Evolutionary conservation across 768 basidiomycete species (phyloP), one percentile per base, ranked within the genome.

Genomic region (Dacryopinax spathularia): DNA sequence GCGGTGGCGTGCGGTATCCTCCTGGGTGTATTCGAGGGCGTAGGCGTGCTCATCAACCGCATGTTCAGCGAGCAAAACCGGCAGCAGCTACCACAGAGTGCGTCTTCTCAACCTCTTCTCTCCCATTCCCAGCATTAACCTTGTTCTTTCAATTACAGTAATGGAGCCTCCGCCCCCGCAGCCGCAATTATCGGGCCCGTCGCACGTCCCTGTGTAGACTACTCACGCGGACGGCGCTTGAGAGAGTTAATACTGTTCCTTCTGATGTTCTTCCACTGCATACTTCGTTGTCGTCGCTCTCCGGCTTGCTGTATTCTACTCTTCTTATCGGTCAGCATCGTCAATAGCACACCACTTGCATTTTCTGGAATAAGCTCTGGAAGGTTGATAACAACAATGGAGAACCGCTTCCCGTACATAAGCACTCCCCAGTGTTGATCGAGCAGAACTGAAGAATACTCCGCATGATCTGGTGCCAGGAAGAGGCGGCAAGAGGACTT

Each of bases 1-100:
- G 95, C 95, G 18, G 81, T 99, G 48, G 89, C 90, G 16, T 98
- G 96, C 72, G 95, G 94, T 72, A 94, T 99, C 65, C 79, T 99
- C 27, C 82, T 99, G 27, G 94, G 95, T 68, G 89, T 92, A 13
- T 90, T 93, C 71, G 89, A 91, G 75, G 94, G 94, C 70, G 92
- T 97, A 22, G 95, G 95, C 68, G 94, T 98, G 7, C 79, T 98
- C 27, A 78, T 97, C 66, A 87, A 85, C 59, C 83, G 95, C 65
- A 87, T 93, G 67, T 88, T 96, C 74, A 88, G 87, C 70, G 89
- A 90, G 72, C 83, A 82, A 64, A 84, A 85, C 68, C 80, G 88
- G 70, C 90, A 88, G 68, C 87, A 88, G 72, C 77, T 89, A 75
- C 85, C 88, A 65, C 87, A 85, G 73, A 68, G 90, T 92, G 70